Percentiles rank a stretch among this genome's conserved stretches.
These are phyloP conservation scores for Plicaturopsis crispa DNA, from an alignment of 768 basidiomycete species.

Conservation along the genomic window DNA sequence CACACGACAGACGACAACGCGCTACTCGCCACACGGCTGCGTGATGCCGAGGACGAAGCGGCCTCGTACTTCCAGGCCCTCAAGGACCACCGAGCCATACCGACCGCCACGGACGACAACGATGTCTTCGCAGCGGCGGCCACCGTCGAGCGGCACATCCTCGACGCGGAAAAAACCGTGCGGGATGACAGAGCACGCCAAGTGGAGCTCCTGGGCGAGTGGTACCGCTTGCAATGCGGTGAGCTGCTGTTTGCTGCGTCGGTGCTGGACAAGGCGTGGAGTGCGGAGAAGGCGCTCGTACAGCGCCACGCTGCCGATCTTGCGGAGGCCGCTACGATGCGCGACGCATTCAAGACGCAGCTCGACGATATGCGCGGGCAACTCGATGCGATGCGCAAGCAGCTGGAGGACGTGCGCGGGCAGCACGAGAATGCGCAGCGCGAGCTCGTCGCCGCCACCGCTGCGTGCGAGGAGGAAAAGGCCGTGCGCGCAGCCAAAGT, in stretches of 20 bases:
- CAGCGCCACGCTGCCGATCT: conserved; percentile 27
- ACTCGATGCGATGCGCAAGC: conserved; percentile 17
- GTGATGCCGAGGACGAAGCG: conserved; percentile 12
- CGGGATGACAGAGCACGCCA: too few species aligned
- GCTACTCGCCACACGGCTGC: conserved; percentile 24
- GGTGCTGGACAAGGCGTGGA: conserved; percentile 20
- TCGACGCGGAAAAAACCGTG: not conserved
- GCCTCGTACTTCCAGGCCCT: conserved; percentile 9
- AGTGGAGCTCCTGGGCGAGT: too few species aligned
- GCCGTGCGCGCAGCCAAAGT: too few species aligned
- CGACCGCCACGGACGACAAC: conserved; percentile 1
- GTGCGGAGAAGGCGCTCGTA: conserved; percentile 7
- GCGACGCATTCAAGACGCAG: conserved; percentile 33
- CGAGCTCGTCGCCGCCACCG: conserved; percentile 14
- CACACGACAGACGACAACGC: conserved; percentile 45
- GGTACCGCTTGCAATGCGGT: conserved; percentile 28
- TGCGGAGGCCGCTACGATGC: conserved; percentile 28
- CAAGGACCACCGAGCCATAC: conserved; percentile 1
- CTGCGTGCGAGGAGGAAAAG: conserved; percentile 11
- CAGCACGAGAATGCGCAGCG: conserved; percentile 12
- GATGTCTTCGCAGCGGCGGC: not conserved
- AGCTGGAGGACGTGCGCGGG: conserved; percentile 12
- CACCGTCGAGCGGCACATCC: not conserved
- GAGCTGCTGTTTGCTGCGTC: conserved; percentile 26
- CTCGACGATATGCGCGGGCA: conserved; percentile 34